phyloP scores from a whole-genome alignment of 441 rosid species.

The Raphanus hybrid region DNA sequence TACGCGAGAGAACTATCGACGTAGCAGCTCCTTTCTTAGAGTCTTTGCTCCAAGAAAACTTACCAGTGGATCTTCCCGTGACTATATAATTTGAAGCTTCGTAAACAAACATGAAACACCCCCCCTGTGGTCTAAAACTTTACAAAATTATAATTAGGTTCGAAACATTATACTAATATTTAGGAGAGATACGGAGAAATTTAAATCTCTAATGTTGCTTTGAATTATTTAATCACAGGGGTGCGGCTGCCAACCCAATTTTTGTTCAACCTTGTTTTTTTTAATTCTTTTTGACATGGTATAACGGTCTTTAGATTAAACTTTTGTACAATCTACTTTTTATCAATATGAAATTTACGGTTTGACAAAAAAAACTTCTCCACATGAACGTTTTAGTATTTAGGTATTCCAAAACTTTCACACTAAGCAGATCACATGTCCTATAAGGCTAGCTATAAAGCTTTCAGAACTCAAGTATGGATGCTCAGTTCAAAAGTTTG shows the following conservation, averaged over 20 bases:
- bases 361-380: not conserved
- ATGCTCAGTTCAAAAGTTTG: not conserved
- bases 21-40: not conserved
- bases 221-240: no score
- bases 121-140: not conserved
- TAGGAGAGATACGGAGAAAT: no score
- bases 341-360: no score
- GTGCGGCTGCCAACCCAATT: no score
- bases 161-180: no score
- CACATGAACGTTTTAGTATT: not conserved
- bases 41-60: not conserved
- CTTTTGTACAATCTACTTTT: no score
- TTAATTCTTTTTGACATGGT: no score
- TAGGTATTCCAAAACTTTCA: not conserved
- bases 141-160: no score
- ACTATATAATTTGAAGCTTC: not conserved
- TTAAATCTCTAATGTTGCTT: no score
- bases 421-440: not conserved
- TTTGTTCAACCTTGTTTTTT: no score
- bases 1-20: not conserved
- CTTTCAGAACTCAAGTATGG: not conserved
- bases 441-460: not conserved
- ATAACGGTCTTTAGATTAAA: no score
- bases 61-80: not conserved
- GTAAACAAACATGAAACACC: not conserved